Evolutionary conservation across 2,329 filamentous ascomycete genomes (phyloP), one percentile per base, ranked within the genome.

Genomic region (Xylaria sp.): DNA sequence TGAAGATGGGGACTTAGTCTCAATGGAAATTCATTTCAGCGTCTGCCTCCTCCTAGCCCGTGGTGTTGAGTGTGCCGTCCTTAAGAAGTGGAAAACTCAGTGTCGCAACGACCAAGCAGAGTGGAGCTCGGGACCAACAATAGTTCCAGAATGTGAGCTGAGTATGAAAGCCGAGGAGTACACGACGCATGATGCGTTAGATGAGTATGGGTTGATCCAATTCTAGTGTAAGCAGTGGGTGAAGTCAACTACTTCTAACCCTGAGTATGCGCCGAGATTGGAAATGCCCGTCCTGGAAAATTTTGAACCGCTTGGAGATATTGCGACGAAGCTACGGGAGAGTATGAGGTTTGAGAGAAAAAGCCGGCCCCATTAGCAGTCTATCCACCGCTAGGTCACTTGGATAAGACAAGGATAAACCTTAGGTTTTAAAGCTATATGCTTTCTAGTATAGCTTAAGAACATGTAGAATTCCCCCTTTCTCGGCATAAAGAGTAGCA

Each of bases 381-480:
- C 7, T 35, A 35, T 35, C 31, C 31, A 35, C 31, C 31, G n/a
- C n/a, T n/a, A n/a, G n/a, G 38, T 51, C 31, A n/a, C 19, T 21
- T 35, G 25, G 38, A 56, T 38, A 43, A 59, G 49, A 54, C 49
- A 25, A 40, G 49, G 13, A 15, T 23, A 10, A 54, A 41, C 19
- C 41, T 49, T 0, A 25, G 48, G 11, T 54, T 54, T 33, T 48
- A 27, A 47, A 13, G 21, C 40, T 6, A 3, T n/a, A 6, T 17
- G 13, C 23, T 46, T 17, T 17, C 7, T 17, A 17, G 5, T 23
- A 15, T 15, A 37, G n/a, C n/a, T 15, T 2, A 15, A 37, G n/a
- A 37, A 13, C 9, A 37, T n/a, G n/a, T n/a, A n/a, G n/a, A n/a
- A n/a, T n/a, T n/a, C n/a, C n/a, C n/a, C n/a, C n/a, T n/a, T n/a